phyloP scores from a whole-genome alignment of 148 eudicot genomes.

The Nepenthes gracilis region DNA sequence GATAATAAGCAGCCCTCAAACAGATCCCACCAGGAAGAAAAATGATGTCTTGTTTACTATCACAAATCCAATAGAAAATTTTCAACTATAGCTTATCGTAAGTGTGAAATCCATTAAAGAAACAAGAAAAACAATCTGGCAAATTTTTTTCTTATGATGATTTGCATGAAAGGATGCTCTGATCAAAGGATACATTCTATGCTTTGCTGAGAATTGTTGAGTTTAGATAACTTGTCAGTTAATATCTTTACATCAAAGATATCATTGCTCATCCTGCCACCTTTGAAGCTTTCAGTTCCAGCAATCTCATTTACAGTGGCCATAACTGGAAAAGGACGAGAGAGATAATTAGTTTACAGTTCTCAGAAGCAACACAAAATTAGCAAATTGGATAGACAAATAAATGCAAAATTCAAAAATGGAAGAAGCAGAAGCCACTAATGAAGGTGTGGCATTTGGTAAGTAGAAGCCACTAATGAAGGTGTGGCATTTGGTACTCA shows the following conservation, averaged over 20 bases:
- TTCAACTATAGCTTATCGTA: no score
- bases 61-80: no score
- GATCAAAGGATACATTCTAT: constrained; percentile 84
- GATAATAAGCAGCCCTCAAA: no score
- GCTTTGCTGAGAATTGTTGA: constrained; percentile 86
- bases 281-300: neutral
- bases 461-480: no score
- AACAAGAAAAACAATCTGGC: no score
- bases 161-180: neutral
- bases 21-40: no score
- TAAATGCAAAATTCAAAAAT: neutral
- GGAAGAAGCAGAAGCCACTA: no score
- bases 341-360: neutral
- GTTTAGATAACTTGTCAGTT: constrained; percentile 68
- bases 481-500: no score
- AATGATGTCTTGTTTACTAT: no score
- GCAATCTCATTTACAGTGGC: neutral
- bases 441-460: no score
- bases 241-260: constrained; percentile 55
- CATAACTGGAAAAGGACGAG: neutral
- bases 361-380: neutral
- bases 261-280: constrained; percentile 59
- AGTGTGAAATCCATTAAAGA: no score
- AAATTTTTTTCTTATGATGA: neutral
- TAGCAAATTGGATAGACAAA: neutral